phyloP scores from a whole-genome alignment of 2,329 filamentous ascomycete species.

The Chalaropsis ovoidea region DNA sequence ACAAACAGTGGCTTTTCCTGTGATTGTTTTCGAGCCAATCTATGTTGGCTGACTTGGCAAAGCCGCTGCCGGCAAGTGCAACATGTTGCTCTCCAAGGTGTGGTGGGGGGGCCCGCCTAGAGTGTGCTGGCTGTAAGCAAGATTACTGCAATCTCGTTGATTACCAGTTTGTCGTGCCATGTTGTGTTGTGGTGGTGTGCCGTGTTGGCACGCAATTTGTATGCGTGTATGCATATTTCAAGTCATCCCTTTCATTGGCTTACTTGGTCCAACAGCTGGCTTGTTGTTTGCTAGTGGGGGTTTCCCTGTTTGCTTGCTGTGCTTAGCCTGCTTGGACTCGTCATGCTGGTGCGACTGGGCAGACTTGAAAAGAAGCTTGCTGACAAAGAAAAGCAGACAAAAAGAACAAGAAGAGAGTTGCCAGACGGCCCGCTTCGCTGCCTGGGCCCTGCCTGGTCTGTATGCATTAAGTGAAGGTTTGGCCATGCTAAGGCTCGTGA shows the following conservation, averaged over 20 bases:
- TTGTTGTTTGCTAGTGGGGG: neutral
- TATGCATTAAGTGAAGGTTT: slow-evolving; percentile 4
- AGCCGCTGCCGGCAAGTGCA: neutral
- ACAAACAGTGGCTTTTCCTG: slow-evolving; percentile 1
- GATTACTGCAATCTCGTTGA: slow-evolving; percentile 1
- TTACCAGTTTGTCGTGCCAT: neutral
- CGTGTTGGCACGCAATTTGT: neutral
- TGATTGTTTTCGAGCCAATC: neutral
- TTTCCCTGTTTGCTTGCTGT: neutral
- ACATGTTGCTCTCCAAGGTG: neutral
- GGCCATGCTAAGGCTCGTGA: slow-evolving; percentile 11
- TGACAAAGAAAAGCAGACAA: neutral
- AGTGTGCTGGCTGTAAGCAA: neutral
- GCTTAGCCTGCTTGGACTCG: slow-evolving; percentile 1
- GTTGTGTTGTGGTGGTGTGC: neutral
- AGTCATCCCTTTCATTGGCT: neutral
- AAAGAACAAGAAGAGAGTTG: neutral
- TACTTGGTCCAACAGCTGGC: neutral
- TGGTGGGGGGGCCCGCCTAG: neutral
- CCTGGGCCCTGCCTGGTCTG: neutral
- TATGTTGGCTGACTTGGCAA: neutral
- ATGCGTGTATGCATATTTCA: neutral
- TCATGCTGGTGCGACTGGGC: neutral
- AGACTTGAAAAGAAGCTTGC: neutral
- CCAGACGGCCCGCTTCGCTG: neutral